Evolutionary conservation across 441 rosid genomes (phyloP), one percentile per base, ranked within the genome.

Genomic region (Geranium incanum): DNA sequence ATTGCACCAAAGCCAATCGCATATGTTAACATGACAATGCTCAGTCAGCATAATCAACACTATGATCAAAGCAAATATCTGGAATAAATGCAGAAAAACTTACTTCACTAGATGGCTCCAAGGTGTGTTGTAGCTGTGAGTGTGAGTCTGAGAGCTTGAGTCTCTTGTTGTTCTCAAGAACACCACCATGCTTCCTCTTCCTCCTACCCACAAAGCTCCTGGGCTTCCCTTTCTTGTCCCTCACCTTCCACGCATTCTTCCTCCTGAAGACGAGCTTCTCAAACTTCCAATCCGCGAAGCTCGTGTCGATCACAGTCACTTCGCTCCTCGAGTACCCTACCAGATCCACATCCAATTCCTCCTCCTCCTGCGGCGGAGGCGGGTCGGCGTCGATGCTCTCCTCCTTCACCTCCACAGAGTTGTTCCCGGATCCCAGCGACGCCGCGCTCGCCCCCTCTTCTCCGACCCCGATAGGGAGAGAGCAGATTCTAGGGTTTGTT

Each of bases 231-330:
- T 84, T 89, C 87, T 87, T 89, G 38, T 91, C 96, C 75, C 86
- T 83, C 33, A 88, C 91, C 84, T 89, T 93, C 97, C 97, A 93
- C 38, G 82, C 85, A 55, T 87, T 89, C 67, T 83, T 86, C 86
- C 81, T 85, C 69, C 98, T 72, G 37, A 78, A 89, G 62, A 91
- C 86, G 39, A 88, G 70, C 79, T 91, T 93, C 72, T 93, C 97
- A 43, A 81, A 81, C 84, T 93, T 93, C 98, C 98, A 93, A 70
- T 71, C 82, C 43, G 77, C 73, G 36, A 81, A 81, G 84, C 94
- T 91, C 13, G 96, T 91, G 70, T 93, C 98, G 5, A 93, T 93
- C 52, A 93, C 93, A 2, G 96, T 91, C 80, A 91, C 97, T 77
- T 93, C 98, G 70, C 97, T 91, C 79, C 88, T 89, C 70, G 98